Conservation (phyloP, 129 eudicot species). For the Tanacetum coccineum region DNA sequence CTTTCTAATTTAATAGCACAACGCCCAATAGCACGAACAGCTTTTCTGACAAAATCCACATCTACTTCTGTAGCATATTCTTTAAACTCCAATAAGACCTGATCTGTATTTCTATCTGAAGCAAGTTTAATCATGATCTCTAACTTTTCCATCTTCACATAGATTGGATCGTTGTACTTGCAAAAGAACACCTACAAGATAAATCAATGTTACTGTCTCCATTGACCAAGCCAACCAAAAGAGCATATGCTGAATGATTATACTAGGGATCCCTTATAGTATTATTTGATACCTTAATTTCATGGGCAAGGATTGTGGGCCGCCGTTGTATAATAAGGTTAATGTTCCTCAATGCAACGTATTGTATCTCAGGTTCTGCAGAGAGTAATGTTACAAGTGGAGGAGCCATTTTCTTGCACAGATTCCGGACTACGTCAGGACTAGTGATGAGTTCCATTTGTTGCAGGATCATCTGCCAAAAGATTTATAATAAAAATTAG, state of each 20-base stretch:
- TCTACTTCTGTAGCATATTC: slow-evolving; percentile 96
- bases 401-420: slow-evolving; percentile 96
- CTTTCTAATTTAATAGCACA: slow-evolving; percentile 93
- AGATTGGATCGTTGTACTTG: slow-evolving; percentile 95
- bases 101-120: slow-evolving; percentile 90
- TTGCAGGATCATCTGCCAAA: slow-evolving; percentile 77
- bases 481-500: slow-evolving; percentile 11
- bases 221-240: slow-evolving; percentile 11
- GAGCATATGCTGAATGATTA: slow-evolving; percentile 1
- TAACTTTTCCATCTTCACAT: slow-evolving; percentile 94
- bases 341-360: slow-evolving; percentile 87
- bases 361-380: slow-evolving; percentile 96
- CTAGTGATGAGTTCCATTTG: slow-evolving; percentile 95
- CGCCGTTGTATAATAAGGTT: slow-evolving; percentile 87
- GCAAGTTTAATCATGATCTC: slow-evolving; percentile 97
- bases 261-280: background rate
- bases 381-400: slow-evolving; percentile 94
- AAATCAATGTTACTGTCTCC: slow-evolving; percentile 11
- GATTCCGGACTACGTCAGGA: slow-evolving; percentile 87
- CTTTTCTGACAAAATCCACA: slow-evolving; percentile 90
- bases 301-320: slow-evolving; percentile 95
- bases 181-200: slow-evolving; percentile 73
- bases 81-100: slow-evolving; percentile 88
- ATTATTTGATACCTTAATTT: slow-evolving; percentile 62
- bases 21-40: slow-evolving; percentile 95